Percentiles rank a stretch among this genome's conserved stretches.
Conservation (phyloP, 179 eudicot genomes). For the Amaranthus tricolor region DNA sequence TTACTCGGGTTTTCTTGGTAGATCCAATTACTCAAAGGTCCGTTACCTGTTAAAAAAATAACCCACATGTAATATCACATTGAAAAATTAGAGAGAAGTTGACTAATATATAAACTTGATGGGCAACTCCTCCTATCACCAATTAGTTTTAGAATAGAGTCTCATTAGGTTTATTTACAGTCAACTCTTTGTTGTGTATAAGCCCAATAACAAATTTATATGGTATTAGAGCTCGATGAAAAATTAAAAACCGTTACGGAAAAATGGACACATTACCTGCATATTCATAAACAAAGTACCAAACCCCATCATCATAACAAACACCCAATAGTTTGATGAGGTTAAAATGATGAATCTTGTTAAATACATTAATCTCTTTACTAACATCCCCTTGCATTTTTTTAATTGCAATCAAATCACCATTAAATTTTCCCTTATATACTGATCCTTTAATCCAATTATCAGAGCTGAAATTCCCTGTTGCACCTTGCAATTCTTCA, state of each 20-base stretch:
- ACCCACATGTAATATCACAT: too few relatives aligned
- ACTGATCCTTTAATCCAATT: slow-evolving; percentile 47
- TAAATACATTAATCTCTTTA: slow-evolving; percentile 48
- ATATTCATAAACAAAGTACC: slow-evolving; percentile 60
- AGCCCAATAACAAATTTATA: too few relatives aligned
- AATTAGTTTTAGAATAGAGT: too few relatives aligned
- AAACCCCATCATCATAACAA: slow-evolving; percentile 37
- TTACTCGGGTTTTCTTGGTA: slow-evolving; percentile 10
- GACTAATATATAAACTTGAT: too few relatives aligned
- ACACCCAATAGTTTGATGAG: slow-evolving; percentile 53
- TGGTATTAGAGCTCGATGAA: too few relatives aligned
- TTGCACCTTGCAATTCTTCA: slow-evolving; percentile 50
- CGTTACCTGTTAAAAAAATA: slow-evolving; percentile 30
- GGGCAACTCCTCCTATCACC: too few relatives aligned
- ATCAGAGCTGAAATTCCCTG: slow-evolving; percentile 45
- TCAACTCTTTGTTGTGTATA: too few relatives aligned
- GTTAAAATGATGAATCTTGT: slow-evolving; percentile 64
- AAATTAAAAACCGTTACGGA: too few relatives aligned
- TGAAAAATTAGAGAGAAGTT: too few relatives aligned
- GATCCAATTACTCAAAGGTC: slow-evolving; percentile 58
- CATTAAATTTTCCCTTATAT: slow-evolving; percentile 44
- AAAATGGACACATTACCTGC: slow-evolving; percentile 46
- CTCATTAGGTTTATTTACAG: too few relatives aligned
- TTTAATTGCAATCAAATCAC: slow-evolving; percentile 48
- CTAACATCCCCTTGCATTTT: slow-evolving; percentile 38